Evolutionary conservation across 2,329 filamentous ascomycete species (phyloP), one percentile per base, ranked within the genome.

Genomic region (Orbilia quercus): DNA sequence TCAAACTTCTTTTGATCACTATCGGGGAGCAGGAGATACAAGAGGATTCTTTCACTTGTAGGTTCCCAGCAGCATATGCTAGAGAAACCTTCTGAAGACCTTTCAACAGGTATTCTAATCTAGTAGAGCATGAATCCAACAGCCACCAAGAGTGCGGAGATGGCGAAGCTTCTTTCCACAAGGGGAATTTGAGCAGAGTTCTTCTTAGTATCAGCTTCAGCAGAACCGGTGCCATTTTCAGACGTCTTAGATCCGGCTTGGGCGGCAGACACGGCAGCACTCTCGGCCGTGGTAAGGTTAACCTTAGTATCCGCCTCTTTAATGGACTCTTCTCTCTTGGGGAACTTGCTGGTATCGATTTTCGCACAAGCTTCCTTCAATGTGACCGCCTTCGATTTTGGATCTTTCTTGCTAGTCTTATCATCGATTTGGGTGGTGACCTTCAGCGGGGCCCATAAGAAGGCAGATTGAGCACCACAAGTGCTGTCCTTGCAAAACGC

Each of bases 271-370:
- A 42, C 45, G 6, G 47, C 34, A 14, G 44, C 18, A 18, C 42
- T 63, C 58, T 63, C 47, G 25, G 48, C 36, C 7, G 22, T 48
- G 14, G 48, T 44, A 2, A 12, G 9, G 9, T 7, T 20, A 31
- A 20, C 31, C 1, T 20, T 16, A 9, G 55, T 12, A 14, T 69
- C 64, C 1, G 45, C 14, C 4, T 11, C 47, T 1, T n/a, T 60
- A 25, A 69, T 36, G 1, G 7, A 18, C 6, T 53, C 53, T 38
- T 73, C 69, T 22, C 69, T 55, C 34, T 50, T 62, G 9, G 69
- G 69, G 23, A 73, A 73, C 22, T 55, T 48, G 38, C 40, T 73
- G 20, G 60, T 66, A 23, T 60, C 38, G n/a, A 66, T 12, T 7
- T 57, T 58, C 2, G 69, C 54, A 31, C 69, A 73, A 16, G 40